phyloP scores from a whole-genome alignment of 2,329 filamentous ascomycete species.

The Paecilomyces sp. region DNA sequence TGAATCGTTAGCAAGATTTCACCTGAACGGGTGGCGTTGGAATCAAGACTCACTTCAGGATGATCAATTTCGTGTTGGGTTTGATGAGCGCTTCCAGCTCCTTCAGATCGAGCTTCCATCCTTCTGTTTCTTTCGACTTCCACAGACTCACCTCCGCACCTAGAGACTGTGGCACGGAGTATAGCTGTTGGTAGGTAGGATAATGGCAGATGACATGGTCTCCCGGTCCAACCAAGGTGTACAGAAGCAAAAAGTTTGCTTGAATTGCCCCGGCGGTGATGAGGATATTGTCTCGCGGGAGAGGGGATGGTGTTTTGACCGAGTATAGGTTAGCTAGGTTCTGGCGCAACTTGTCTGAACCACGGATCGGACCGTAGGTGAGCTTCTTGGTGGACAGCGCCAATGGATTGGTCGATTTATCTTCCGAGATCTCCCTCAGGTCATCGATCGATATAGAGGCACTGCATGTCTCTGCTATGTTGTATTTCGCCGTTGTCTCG shows the following conservation, averaged over 20 bases:
- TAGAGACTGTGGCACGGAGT: constrained; percentile 64
- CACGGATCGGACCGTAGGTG: constrained; percentile 67
- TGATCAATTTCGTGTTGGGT: constrained; percentile 48
- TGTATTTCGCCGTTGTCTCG: constrained; percentile 47
- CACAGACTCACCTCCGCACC: constrained; percentile 73
- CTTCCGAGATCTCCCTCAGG: constrained; percentile 45
- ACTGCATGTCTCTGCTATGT: constrained; percentile 52
- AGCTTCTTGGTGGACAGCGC: constrained; percentile 52
- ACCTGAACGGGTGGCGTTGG: not conserved
- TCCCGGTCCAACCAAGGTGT: constrained; percentile 61
- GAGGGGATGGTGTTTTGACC: constrained; percentile 40
- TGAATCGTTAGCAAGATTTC: not conserved
- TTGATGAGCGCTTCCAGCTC: constrained; percentile 58
- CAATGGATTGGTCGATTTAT: constrained; percentile 42
- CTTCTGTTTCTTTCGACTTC: constrained; percentile 58
- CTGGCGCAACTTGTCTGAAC: constrained; percentile 55
- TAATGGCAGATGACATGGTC: constrained; percentile 85
- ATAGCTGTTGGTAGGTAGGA: constrained; percentile 81
- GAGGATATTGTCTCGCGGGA: constrained; percentile 58
- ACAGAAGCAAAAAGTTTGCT: constrained; percentile 77
- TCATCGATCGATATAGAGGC: constrained; percentile 50
- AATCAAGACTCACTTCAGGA: constrained; percentile 45
- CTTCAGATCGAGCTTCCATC: constrained; percentile 60
- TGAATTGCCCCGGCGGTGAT: constrained; percentile 74
- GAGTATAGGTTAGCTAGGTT: constrained; percentile 62